Evolutionary conservation across 139 green algal genomes (phyloP).

Genomic region (Picochlorum sp.): DNA sequence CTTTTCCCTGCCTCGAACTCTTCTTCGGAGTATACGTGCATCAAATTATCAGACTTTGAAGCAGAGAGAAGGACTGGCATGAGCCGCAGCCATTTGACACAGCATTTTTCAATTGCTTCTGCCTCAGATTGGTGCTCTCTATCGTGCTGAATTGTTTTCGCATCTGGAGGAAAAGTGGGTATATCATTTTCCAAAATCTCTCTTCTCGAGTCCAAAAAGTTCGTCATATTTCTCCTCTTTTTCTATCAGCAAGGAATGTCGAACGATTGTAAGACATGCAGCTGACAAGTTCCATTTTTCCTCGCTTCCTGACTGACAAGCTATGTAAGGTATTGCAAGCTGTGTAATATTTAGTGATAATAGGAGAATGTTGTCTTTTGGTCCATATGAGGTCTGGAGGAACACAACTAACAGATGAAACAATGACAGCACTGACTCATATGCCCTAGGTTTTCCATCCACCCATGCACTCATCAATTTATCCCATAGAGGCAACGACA

Average conservation of each 20-base stretch:
- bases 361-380: neutral
- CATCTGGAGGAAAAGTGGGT: slow-evolving; percentile 21
- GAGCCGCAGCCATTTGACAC: slow-evolving; percentile 33
- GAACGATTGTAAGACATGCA: slow-evolving; percentile 31
- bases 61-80: slow-evolving; percentile 20
- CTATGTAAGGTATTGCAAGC: neutral
- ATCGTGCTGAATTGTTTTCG: slow-evolving; percentile 1
- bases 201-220: slow-evolving; percentile 19
- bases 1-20: too few species aligned
- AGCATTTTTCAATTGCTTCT: slow-evolving; percentile 21
- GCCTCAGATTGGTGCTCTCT: slow-evolving; percentile 7
- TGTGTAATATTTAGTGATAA: neutral
- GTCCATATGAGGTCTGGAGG: too few species aligned
- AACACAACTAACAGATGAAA: too few species aligned
- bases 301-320: neutral
- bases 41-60: neutral
- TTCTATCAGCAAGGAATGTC: slow-evolving; percentile 18
- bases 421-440: too few species aligned
- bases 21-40: slow-evolving; percentile 2
- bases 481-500: too few species aligned
- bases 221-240: neutral
- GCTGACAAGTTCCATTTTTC: slow-evolving; percentile 32
- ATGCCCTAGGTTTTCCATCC: too few species aligned
- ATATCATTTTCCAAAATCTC: slow-evolving; percentile 14
- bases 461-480: too few species aligned